Conservation (phyloP, 139 green algal genomes). For the Micractinium conductrix region DNA sequence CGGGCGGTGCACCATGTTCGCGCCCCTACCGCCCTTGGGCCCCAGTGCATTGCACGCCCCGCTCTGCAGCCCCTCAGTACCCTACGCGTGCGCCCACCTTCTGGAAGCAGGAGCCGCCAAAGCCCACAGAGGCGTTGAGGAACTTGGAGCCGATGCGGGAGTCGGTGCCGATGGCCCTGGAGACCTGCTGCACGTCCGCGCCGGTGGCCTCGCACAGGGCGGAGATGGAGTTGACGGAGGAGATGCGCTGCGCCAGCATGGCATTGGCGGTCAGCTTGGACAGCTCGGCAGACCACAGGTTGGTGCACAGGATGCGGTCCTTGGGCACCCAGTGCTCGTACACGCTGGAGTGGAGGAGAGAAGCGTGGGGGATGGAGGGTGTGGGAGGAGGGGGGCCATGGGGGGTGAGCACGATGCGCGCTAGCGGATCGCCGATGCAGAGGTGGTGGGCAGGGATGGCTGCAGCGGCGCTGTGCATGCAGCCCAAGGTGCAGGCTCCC, state of each 20-base stretch:
- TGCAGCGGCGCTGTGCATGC: neutral
- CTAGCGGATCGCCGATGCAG: too few species aligned
- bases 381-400: neutral
- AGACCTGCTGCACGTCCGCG: slow-evolving; percentile 94
- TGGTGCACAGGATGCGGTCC: slow-evolving; percentile 94
- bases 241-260: slow-evolving; percentile 98
- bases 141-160: slow-evolving; percentile 97
- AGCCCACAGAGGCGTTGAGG: slow-evolving; percentile 96
- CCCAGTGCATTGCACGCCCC: neutral
- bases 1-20: too few species aligned
- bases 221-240: slow-evolving; percentile 98
- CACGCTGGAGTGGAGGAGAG: slow-evolving; percentile 52
- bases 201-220: slow-evolving; percentile 97
- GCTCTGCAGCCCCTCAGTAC: neutral
- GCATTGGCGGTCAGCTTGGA: slow-evolving; percentile 99
- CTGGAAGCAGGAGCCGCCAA: slow-evolving; percentile 99
- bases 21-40: too few species aligned
- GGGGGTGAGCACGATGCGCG: too few species aligned
- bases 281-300: slow-evolving; percentile 98
- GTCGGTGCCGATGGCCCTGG: slow-evolving; percentile 94
- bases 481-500: too few species aligned
- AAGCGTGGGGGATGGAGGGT: neutral
- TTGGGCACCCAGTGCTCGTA: slow-evolving; percentile 97
- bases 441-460: neutral
- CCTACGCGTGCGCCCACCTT: too few species aligned